Conservation (phyloP, 2,329 filamentous ascomycete species). For the Whalleya microplaca region DNA sequence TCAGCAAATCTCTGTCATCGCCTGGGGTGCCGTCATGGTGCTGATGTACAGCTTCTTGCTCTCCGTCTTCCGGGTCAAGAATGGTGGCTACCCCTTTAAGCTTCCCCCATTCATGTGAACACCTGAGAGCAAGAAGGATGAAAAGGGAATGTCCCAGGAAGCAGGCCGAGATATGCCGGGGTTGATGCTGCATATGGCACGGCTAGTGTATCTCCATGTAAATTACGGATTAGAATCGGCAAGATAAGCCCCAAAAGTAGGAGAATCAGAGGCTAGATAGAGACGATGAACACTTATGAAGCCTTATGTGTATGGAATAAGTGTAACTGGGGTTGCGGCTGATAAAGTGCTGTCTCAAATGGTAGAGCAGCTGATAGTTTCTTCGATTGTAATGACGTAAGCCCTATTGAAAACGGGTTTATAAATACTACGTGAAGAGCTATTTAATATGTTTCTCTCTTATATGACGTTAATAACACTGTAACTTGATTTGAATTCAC, state of each 20-base stretch:
- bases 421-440: too few species aligned
- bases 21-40: conserved; percentile 78
- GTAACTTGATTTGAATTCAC: too few species aligned
- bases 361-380: too few species aligned
- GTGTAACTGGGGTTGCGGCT: too few species aligned
- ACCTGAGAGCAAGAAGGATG: neutral
- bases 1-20: conserved; percentile 80
- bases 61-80: conserved; percentile 93
- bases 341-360: too few species aligned
- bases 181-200: neutral
- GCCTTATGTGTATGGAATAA: too few species aligned
- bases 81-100: conserved; percentile 90
- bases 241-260: neutral
- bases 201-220: neutral
- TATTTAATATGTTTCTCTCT: too few species aligned
- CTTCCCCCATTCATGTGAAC: conserved; percentile 81
- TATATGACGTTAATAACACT: too few species aligned
- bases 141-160: neutral
- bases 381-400: too few species aligned
- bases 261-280: neutral
- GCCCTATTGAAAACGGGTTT: too few species aligned
- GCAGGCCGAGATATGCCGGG: neutral
- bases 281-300: neutral
- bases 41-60: conserved; percentile 91
- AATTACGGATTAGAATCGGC: neutral